Evolutionary conservation across 2,329 filamentous ascomycete genomes (phyloP), one percentile per base, ranked within the genome.

Genomic region (Penicillium occitanis): DNA sequence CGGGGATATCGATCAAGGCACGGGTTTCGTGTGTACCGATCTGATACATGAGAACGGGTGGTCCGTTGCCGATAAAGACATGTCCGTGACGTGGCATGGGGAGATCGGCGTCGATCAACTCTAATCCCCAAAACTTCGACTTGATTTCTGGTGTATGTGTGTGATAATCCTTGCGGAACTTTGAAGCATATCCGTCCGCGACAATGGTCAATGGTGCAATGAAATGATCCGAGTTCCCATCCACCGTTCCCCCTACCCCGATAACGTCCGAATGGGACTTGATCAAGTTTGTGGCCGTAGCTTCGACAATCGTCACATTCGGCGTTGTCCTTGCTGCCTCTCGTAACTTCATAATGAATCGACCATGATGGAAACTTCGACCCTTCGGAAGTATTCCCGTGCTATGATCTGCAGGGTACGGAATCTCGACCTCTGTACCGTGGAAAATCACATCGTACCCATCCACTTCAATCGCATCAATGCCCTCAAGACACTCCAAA

Each of bases 11-110:
- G 73, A 98, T 87, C 25, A 99, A 86, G 13, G 90, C 91, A 70
- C 95, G 88, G 1, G 95, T 99, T 81, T 98, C 95, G 80, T 91
- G 93, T 4, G 92, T 91, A 74, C 95, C 94, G 76, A 99, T 99
- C 81, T 98, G 95, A 83, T 99, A 99, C 66, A 99, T 86, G 28
- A 99, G 88, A 40, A 97, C 88, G 0, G 95, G 94, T 0, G 88
- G 83, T 55, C 87, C 86, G 69, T 91, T 86, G 72, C 90, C 90
- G 68, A 99, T 90, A 64, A 97, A 84, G 70, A 99, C 94, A 78
- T 96, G 93, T 22, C 94, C 95, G 76, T 92, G 91, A 68, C 88
- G 83, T 1, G 88, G 87, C 62, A 86, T 83, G 1, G 93, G 92
- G 10, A 98, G 86, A 28, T 89, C 85, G 65, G 91, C 92, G 77